These are phyloP conservation scores for Draba incana DNA, from an alignment of 345 rosid genomes.

Conservation along the genomic window DNA sequence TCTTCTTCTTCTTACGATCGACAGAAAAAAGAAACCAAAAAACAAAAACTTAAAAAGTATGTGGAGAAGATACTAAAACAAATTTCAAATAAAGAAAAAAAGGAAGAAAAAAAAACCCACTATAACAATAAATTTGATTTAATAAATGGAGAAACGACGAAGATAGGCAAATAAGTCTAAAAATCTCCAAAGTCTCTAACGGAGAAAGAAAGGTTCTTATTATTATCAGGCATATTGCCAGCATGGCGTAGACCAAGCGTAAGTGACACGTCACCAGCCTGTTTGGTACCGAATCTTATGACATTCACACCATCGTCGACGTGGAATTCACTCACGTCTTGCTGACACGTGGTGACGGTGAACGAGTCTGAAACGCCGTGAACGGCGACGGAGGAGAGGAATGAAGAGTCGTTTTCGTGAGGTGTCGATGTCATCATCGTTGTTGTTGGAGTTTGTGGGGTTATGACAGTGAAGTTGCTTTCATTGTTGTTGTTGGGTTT, in stretches of 20 bases:
- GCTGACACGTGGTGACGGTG: constrained; percentile 40
- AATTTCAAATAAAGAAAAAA: not conserved
- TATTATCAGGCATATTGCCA: constrained; percentile 71
- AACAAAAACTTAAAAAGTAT: constrained; percentile 8
- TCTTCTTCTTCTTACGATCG: constrained; percentile 37
- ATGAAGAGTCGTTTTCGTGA: constrained; percentile 73
- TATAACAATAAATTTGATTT: constrained; percentile 17
- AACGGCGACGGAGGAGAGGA: constrained; percentile 29
- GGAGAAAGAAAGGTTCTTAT: constrained; percentile 65
- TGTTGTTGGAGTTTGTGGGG: constrained; percentile 53
- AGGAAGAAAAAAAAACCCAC: not conserved
- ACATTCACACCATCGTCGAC: constrained; percentile 47
- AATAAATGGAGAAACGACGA: constrained; percentile 35
- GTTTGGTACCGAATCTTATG: constrained; percentile 75
- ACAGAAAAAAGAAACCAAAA: not conserved
- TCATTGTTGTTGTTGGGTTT: constrained; percentile 59
- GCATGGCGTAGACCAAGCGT: constrained; percentile 95
- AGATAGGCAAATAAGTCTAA: constrained; percentile 38
- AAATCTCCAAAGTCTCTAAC: constrained; percentile 81
- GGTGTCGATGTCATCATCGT: constrained; percentile 51
- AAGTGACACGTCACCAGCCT: constrained; percentile 88
- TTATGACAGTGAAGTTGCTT: constrained; percentile 42
- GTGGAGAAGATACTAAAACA: constrained; percentile 12
- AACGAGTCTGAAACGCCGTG: constrained; percentile 35
- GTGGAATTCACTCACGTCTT: constrained; percentile 45